These are phyloP conservation scores for Fusarium continuum DNA, from an alignment of 2,329 filamentous ascomycete genomes.

Conservation along the genomic window DNA sequence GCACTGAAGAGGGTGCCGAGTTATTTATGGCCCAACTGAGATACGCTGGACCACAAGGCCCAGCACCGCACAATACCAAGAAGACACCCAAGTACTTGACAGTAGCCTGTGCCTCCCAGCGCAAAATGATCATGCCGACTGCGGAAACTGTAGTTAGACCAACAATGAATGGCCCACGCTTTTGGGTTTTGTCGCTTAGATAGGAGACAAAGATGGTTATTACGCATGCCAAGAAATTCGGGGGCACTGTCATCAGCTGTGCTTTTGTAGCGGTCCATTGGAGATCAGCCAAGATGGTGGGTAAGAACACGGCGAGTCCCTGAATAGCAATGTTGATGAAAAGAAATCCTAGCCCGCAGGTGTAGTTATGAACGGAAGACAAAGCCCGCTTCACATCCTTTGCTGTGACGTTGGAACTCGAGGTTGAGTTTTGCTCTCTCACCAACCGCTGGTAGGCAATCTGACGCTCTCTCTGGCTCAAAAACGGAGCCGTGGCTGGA, in stretches of 20 bases:
- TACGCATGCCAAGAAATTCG: conserved; percentile 67
- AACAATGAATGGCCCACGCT: conserved; percentile 65
- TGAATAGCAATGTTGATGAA: no score
- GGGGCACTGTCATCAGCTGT: conserved; percentile 61
- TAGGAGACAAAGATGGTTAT: conserved; percentile 70
- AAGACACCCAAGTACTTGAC: conserved; percentile 61
- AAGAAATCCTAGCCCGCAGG: no score
- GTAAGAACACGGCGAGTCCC: conserved; percentile 41
- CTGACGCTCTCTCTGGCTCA: no score
- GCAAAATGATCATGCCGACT: neutral
- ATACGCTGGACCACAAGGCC: conserved; percentile 67
- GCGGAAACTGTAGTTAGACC: neutral
- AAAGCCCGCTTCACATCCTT: conserved; percentile 38
- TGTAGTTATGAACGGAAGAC: no score
- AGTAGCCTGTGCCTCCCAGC: conserved; percentile 51
- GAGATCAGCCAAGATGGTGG: conserved; percentile 51
- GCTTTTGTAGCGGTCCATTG: conserved; percentile 49
- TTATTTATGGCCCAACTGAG: conserved; percentile 54
- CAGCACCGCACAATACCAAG: conserved; percentile 74
- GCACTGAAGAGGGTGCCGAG: conserved; percentile 55
- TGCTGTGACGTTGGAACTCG: neutral
- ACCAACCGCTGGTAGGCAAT: no score
- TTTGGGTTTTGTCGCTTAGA: conserved; percentile 70
- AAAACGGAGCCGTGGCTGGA: no score
- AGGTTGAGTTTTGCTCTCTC: no score